These are phyloP conservation scores for Dendrobium officinale DNA, from an alignment of 106 monocot species.

Conservation along the genomic window DNA sequence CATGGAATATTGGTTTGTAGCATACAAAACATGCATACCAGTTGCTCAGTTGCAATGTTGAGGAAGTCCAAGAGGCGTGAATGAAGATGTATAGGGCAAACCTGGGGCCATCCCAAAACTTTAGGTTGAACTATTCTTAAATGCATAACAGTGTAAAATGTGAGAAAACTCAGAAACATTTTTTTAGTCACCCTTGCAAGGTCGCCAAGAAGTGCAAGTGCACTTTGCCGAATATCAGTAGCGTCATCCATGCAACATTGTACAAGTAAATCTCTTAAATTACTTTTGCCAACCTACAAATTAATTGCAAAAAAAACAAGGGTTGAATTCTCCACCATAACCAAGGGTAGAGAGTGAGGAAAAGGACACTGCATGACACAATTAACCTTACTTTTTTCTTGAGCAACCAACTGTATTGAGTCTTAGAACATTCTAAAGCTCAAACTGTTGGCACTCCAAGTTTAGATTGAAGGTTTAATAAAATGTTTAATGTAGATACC, in stretches of 20 bases:
- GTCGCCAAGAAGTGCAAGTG: slow-evolving; percentile 95
- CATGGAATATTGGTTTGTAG: not conserved
- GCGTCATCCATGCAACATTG: slow-evolving; percentile 93
- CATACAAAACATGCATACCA: slow-evolving; percentile 35
- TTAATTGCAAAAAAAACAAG: not conserved
- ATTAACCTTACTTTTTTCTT: not conserved
- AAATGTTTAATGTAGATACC: not conserved
- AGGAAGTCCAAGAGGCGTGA: slow-evolving; percentile 81
- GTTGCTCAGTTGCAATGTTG: slow-evolving; percentile 73
- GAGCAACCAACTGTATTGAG: not conserved
- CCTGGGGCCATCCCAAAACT: slow-evolving; percentile 25
- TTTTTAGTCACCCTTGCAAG: slow-evolving; percentile 76
- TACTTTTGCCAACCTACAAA: slow-evolving; percentile 76
- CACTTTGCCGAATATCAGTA: slow-evolving; percentile 93
- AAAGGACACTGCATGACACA: not conserved
- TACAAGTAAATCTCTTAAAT: slow-evolving; percentile 82
- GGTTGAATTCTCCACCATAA: not conserved
- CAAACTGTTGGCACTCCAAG: not conserved
- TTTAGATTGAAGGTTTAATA: not conserved
- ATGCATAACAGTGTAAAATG: slow-evolving; percentile 2
- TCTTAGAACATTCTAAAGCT: not conserved
- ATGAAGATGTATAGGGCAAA: slow-evolving; percentile 90
- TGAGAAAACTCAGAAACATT: not conserved
- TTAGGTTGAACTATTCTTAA: not conserved
- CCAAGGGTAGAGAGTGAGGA: not conserved